Percentiles rank a stretch among this genome's conserved stretches.
These are phyloP conservation scores for Pseudovirgaria hyperparasitica DNA, from an alignment of 2,329 filamentous ascomycete species.

Conservation along the genomic window DNA sequence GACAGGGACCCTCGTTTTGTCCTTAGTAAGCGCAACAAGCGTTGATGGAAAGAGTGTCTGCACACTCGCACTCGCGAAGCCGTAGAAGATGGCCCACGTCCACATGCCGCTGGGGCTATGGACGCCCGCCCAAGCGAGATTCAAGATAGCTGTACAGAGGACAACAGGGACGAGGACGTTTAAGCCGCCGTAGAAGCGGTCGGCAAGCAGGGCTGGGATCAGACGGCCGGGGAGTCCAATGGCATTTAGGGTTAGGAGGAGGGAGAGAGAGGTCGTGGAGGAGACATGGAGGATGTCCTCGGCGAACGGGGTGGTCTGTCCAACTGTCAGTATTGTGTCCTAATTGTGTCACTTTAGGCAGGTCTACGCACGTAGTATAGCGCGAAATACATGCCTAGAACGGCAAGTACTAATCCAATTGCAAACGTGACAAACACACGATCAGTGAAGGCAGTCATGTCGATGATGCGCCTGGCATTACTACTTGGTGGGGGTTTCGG, in stretches of 20 bases:
- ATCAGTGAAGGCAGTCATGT: conserved; percentile 45
- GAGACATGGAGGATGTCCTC: conserved; percentile 16
- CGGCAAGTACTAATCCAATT: too few species aligned
- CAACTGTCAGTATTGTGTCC: background rate
- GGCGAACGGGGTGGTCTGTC: conserved; percentile 3
- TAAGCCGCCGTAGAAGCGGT: conserved; percentile 23
- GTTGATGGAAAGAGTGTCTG: conserved; percentile 29
- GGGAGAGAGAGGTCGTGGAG: conserved; percentile 35
- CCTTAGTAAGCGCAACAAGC: conserved; percentile 13
- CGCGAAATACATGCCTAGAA: conserved; percentile 27
- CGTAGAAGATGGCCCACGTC: conserved; percentile 29
- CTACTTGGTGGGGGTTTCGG: conserved; percentile 34
- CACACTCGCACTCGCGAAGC: conserved; percentile 32
- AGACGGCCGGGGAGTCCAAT: conserved; percentile 35
- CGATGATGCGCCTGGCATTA: conserved; percentile 34
- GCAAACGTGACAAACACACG: conserved; percentile 37
- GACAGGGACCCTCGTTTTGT: conserved; percentile 11
- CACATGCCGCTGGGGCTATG: conserved; percentile 21
- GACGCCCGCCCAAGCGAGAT: conserved; percentile 29
- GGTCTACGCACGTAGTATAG: conserved; percentile 39
- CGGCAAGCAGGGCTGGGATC: conserved; percentile 30
- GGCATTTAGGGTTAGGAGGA: conserved; percentile 39
- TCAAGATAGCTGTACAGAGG: conserved; percentile 23
- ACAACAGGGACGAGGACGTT: conserved; percentile 24
- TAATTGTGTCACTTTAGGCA: too few species aligned